phyloP scores from a whole-genome alignment of 352 stramenopile species.

The Phytophthora ramorum region DNA sequence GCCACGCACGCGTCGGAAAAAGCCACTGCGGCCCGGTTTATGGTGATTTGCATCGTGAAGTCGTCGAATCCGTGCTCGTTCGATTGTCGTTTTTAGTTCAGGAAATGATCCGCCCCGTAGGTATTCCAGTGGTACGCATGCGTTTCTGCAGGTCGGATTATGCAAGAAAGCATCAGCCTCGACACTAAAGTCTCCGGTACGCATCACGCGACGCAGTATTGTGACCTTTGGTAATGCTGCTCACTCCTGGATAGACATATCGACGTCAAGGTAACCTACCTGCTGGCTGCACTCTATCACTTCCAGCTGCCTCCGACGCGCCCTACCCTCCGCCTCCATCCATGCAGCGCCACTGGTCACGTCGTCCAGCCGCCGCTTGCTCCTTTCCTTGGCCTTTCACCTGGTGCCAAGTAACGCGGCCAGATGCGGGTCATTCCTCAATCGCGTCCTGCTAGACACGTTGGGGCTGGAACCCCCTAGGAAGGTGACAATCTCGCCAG shows the following conservation, averaged over 20 bases:
- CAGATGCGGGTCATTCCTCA: constrained; percentile 26
- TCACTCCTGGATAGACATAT: constrained; percentile 8
- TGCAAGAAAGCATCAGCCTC: not conserved
- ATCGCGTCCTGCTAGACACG: constrained; percentile 5
- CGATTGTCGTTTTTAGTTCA: constrained; percentile 27
- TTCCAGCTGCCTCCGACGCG: constrained; percentile 25
- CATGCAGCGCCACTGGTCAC: constrained; percentile 23
- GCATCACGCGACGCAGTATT: constrained; percentile 14
- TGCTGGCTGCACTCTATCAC: constrained; percentile 34
- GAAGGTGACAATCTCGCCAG: constrained; percentile 2
- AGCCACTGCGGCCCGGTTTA: constrained; percentile 18
- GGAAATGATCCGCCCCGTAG: constrained; percentile 16
- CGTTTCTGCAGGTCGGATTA: constrained; percentile 1
- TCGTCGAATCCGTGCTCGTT: constrained; percentile 31
- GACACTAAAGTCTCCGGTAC: constrained; percentile 14
- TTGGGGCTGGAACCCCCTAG: not conserved
- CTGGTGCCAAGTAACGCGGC: not conserved
- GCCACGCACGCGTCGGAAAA: constrained; percentile 27
- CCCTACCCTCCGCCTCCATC: constrained; percentile 29
- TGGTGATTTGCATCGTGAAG: constrained; percentile 3
- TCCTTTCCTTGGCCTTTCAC: constrained; percentile 5
- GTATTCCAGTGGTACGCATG: constrained; percentile 14
- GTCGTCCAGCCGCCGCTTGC: constrained; percentile 24
- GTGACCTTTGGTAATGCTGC: not conserved
- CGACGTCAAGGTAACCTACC: constrained; percentile 11